Evolutionary conservation across 768 basidiomycete species (phyloP).

Genomic region (Mycena albidolilacea): DNA sequence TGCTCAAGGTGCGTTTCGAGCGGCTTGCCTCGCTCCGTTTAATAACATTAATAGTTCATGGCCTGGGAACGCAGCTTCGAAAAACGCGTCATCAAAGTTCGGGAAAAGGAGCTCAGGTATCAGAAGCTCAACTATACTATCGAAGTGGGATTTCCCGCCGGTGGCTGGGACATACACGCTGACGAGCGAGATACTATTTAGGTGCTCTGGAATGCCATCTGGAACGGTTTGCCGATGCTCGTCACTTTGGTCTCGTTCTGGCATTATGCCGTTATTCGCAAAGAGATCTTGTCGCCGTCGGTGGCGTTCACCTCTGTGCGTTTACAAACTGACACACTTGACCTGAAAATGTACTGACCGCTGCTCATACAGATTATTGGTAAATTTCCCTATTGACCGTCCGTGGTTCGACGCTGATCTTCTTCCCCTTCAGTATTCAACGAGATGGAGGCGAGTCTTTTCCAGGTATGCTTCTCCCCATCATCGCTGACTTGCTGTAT

Average conservation of each 20-base stretch:
- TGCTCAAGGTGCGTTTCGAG: conserved; percentile 75
- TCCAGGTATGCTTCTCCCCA: background rate
- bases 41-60: conserved; percentile 76
- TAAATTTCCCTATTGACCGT: conserved; percentile 42
- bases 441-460: conserved; percentile 71
- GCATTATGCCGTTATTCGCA: conserved; percentile 82
- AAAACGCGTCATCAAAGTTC: conserved; percentile 75
- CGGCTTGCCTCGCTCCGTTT: background rate
- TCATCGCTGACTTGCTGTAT: background rate
- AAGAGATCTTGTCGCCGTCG: conserved; percentile 81
- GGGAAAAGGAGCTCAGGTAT: conserved; percentile 86
- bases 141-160: conserved; percentile 62
- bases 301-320: conserved; percentile 83
- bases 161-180: background rate
- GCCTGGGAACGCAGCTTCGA: conserved; percentile 95
- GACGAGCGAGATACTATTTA: conserved; percentile 33
- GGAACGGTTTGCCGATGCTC: conserved; percentile 67
- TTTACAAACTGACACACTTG: conserved; percentile 42
- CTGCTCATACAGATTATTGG: conserved; percentile 49
- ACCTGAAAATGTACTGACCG: background rate
- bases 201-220: conserved; percentile 65
- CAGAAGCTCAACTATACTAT: conserved; percentile 91
- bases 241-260: conserved; percentile 76
- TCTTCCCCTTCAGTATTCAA: conserved; percentile 71
- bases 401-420: background rate